These are phyloP conservation scores for Ceratocystis variospora DNA, from an alignment of 2,329 filamentous ascomycete species.

Conservation along the genomic window DNA sequence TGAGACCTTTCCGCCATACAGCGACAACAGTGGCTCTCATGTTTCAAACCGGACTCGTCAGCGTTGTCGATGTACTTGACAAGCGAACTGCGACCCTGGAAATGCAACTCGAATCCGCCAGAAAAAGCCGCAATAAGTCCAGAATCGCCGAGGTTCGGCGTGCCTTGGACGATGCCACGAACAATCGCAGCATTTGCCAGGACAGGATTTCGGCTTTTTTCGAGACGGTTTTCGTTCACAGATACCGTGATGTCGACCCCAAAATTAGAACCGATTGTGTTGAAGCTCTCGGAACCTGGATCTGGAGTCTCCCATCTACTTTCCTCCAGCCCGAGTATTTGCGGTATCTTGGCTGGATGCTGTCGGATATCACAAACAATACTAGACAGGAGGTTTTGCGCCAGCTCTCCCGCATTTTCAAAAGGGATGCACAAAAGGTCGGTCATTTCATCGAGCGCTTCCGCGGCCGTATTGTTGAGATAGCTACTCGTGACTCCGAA, in stretches of 20 bases:
- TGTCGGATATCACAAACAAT: conserved; percentile 63
- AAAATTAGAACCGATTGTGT: conserved; percentile 82
- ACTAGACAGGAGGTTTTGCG: conserved; percentile 77
- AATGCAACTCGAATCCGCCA: conserved; percentile 66
- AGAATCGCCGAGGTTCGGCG: conserved; percentile 60
- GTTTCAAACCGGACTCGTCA: conserved; percentile 64
- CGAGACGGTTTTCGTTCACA: conserved; percentile 83
- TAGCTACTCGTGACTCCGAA: conserved; percentile 77
- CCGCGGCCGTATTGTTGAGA: conserved; percentile 74
- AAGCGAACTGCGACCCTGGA: conserved; percentile 60
- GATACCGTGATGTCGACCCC: conserved; percentile 86
- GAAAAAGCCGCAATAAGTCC: conserved; percentile 60
- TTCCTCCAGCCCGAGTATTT: conserved; percentile 88
- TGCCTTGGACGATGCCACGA: conserved; percentile 55
- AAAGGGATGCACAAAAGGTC: conserved; percentile 66
- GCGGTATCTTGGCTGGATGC: conserved; percentile 87
- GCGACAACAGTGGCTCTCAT: conserved; percentile 73
- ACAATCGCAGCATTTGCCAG: conserved; percentile 55
- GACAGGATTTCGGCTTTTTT: conserved; percentile 72
- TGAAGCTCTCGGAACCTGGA: conserved; percentile 77
- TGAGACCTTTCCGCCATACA: conserved; percentile 87
- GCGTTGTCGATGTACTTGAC: conserved; percentile 56
- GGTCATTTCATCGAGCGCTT: conserved; percentile 92
- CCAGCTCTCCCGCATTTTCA: conserved; percentile 68
- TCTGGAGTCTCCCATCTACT: conserved; percentile 65